phyloP scores from a whole-genome alignment of 1,284 basidiomycete species.

The Ceratobasidium theobromae region DNA sequence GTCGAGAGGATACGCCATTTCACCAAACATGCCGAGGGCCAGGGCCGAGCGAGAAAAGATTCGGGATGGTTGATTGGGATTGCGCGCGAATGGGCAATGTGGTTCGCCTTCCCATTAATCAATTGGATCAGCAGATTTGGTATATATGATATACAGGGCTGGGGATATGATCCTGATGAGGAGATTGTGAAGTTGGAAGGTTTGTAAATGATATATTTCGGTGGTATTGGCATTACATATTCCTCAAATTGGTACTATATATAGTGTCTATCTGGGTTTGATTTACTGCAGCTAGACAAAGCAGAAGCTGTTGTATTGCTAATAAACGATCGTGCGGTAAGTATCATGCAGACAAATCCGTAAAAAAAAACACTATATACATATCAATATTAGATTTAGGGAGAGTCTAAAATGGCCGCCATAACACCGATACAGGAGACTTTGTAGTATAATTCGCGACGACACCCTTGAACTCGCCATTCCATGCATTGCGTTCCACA shows the following conservation, averaged over 20 bases:
- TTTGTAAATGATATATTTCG: neutral
- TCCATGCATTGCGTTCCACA: neutral
- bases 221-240: neutral
- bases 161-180: slow-evolving; percentile 32
- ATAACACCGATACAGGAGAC: slow-evolving; percentile 6
- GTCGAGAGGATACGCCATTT: slow-evolving; percentile 15
- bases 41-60: slow-evolving; percentile 27
- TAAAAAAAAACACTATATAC: too few relatives aligned
- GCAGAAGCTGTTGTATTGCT: neutral
- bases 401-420: neutral
- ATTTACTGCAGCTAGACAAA: neutral
- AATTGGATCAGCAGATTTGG: slow-evolving; percentile 18
- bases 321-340: too few relatives aligned
- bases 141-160: slow-evolving; percentile 31
- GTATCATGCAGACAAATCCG: too few relatives aligned
- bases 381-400: too few relatives aligned
- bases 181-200: slow-evolving; percentile 28
- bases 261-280: neutral
- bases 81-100: slow-evolving; percentile 21
- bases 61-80: slow-evolving; percentile 19
- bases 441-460: neutral
- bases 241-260: neutral
- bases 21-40: slow-evolving; percentile 27
- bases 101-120: slow-evolving; percentile 19
- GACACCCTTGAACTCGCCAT: neutral